These are phyloP conservation scores for Phaseolus coccineus DNA, from an alignment of 331 rosid species.

Conservation along the genomic window DNA sequence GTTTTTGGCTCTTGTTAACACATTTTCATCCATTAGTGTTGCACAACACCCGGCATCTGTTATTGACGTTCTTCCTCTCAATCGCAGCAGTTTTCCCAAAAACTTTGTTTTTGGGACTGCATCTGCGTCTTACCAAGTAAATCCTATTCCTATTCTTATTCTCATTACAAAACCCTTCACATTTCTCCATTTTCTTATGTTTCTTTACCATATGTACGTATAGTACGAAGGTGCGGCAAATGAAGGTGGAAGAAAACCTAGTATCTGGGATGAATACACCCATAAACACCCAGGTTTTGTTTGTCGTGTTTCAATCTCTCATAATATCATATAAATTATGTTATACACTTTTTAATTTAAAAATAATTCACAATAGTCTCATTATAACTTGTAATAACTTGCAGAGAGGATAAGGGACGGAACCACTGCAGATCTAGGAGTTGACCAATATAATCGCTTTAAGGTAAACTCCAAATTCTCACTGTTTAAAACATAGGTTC, in stretches of 20 bases:
- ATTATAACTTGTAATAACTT: background rate
- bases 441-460: constrained; percentile 54
- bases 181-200: background rate
- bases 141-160: too few relatives aligned
- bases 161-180: background rate
- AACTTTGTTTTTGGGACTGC: too few relatives aligned
- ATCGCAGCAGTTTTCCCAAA: too few relatives aligned
- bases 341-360: too few relatives aligned
- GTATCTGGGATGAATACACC: constrained; percentile 32
- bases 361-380: too few relatives aligned
- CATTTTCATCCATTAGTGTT: too few relatives aligned
- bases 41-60: too few relatives aligned
- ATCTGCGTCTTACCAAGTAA: too few relatives aligned
- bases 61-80: too few relatives aligned
- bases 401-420: constrained; percentile 52
- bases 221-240: constrained; percentile 52
- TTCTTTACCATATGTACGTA: background rate
- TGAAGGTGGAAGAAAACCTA: constrained; percentile 61
- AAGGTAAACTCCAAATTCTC: constrained; percentile 43
- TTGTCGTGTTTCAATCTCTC: too few relatives aligned
- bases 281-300: constrained; percentile 57
- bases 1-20: too few relatives aligned
- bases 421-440: constrained; percentile 53
- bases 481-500: background rate
- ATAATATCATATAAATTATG: too few relatives aligned